Percentiles rank a stretch among this genome's conserved stretches.
Conservation (phyloP, 2,329 filamentous ascomycete species). For the Aquanectria penicillioides region DNA sequence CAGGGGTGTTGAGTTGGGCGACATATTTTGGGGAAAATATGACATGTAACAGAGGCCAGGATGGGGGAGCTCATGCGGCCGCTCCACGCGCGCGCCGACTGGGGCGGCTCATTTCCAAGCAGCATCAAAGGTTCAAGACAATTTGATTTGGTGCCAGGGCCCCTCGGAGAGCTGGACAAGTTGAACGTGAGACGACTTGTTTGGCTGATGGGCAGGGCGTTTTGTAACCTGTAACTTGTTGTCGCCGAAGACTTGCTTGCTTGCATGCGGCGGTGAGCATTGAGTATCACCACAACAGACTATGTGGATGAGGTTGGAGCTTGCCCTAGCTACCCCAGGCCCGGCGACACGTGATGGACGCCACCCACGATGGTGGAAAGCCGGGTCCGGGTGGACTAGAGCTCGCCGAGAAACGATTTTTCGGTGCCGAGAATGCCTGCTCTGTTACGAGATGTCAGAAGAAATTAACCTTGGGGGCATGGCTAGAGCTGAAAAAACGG, state of each 20-base stretch:
- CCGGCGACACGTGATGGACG: conserved; percentile 13
- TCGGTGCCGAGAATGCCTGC: no score
- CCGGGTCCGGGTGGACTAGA: conserved; percentile 1
- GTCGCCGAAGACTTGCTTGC: background rate
- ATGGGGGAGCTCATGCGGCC: conserved; percentile 38
- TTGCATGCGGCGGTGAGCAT: conserved; percentile 14
- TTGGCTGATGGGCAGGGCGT: background rate
- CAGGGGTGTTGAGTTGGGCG: conserved; percentile 33
- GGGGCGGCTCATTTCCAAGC: conserved; percentile 33
- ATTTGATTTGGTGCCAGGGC: conserved; percentile 9
- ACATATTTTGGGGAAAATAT: conserved; percentile 33
- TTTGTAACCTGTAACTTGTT: background rate
- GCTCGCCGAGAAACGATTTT: background rate
- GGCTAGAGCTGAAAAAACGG: no score
- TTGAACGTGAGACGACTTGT: background rate
- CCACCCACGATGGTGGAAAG: conserved; percentile 2
- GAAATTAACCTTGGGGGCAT: no score
- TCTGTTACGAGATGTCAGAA: no score
- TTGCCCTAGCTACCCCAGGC: conserved; percentile 4
- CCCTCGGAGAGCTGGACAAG: background rate
- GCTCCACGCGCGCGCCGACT: conserved; percentile 34
- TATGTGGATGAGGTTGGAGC: conserved; percentile 3
- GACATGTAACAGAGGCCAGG: conserved; percentile 37
- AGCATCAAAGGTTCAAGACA: conserved; percentile 15
- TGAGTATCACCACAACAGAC: background rate